Evolutionary conservation across 805 yeast genomes (phyloP), one percentile per base, ranked within the genome.

Genomic region (Alloascoidea hylecoeti): DNA sequence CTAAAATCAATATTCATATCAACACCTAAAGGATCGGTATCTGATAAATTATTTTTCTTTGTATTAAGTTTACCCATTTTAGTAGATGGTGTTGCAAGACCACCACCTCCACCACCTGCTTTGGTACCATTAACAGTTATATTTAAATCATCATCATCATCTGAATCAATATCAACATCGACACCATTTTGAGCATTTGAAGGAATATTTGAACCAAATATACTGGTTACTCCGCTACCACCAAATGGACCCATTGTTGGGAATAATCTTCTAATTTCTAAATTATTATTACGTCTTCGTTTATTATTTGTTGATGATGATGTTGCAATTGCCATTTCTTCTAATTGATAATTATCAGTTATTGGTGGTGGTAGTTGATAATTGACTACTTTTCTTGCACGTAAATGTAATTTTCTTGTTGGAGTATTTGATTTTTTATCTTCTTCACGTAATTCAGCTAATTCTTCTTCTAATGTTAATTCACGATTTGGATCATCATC

Each of bases 201-300:
- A 3, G 83, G 75, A 16, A 66, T 63, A 41, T 74, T 73, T 35
- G 71, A 68, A 4, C 92, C 88, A 56, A 86, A 85, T 18, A 89
- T 61, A 0, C 96, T 79, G 4, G 77, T 70, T 1, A 85, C 94
- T 52, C 89, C 96, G 43, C 89, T 78, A 16, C 98, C 98, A 18
- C 98, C 98, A 64, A 89, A 89, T 1, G 98, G 98, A 0, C 98
- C 98, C 13, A 86, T 85, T 0, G 96, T 89, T 4, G 96, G 94
- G 50, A 82, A 88, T 30, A 92, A 60, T 33, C 95, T 69, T 49
- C 86, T 69, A 33, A 80, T 51, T 14, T 63, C 52, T 4, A 58
- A 50, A 15, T 65, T 57, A n/a, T 60, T 56, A 33, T 66, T 55
- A 34, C 60, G 47, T 12, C 56, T 53, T 13, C 56, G 50, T 45